A percentile compares a stretch with the other conserved stretches of the same genome.
These are phyloP conservation scores for Globisporangium spinosum DNA, from an alignment of 352 stramenopile species.

Conservation along the genomic window DNA sequence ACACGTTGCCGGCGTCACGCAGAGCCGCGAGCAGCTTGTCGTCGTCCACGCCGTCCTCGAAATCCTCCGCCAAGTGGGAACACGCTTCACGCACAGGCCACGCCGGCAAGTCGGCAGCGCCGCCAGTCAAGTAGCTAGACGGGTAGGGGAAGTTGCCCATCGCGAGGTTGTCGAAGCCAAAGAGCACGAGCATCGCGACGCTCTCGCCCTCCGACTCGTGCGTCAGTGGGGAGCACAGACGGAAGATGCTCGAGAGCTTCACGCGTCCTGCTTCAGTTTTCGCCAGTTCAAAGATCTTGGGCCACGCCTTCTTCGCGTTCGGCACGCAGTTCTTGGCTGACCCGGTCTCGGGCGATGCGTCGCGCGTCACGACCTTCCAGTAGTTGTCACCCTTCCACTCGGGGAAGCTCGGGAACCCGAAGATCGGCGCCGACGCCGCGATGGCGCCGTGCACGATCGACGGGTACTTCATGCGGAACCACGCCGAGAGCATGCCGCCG, in stretches of 20 bases:
- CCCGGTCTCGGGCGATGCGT: constrained; percentile 66
- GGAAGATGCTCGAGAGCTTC: constrained; percentile 60
- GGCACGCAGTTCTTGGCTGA: constrained; percentile 71
- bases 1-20: constrained; percentile 76
- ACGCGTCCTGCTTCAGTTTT: constrained; percentile 50
- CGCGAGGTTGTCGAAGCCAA: constrained; percentile 91
- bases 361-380: constrained; percentile 77
- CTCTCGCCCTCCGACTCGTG: constrained; percentile 40
- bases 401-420: constrained; percentile 77
- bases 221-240: constrained; percentile 57
- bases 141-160: constrained; percentile 96
- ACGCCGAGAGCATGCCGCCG: constrained; percentile 93
- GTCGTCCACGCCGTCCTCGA: constrained; percentile 28
- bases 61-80: constrained; percentile 51
- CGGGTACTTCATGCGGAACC: constrained; percentile 96
- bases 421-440: constrained; percentile 92
- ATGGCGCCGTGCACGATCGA: constrained; percentile 90
- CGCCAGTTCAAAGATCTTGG: constrained; percentile 66
- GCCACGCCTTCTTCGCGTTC: constrained; percentile 81
- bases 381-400: constrained; percentile 70
- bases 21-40: constrained; percentile 45
- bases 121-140: constrained; percentile 90
- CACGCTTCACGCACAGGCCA: constrained; percentile 93
- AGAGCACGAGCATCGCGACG: constrained; percentile 71
- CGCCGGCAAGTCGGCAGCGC: constrained; percentile 67